Evolutionary conservation across 2,329 filamentous ascomycete species (phyloP).

Genomic region (Monosporascus sp.): DNA sequence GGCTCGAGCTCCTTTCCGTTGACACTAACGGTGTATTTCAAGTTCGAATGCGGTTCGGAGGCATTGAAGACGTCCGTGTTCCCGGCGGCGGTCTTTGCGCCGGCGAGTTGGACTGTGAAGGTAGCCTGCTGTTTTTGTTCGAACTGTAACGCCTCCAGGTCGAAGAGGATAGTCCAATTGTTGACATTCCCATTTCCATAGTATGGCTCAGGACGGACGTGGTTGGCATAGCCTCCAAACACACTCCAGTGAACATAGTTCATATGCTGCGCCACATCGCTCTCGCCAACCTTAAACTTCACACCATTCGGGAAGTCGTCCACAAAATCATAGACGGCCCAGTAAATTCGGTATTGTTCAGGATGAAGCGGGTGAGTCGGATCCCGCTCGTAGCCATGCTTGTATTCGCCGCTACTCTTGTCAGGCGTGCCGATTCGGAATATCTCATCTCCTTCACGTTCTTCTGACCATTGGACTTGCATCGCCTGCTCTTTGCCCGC

Average conservation of each 20-base stretch:
- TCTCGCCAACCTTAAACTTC: slow-evolving; percentile 50
- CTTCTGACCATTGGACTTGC: slow-evolving; percentile 43
- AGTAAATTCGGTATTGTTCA: slow-evolving; percentile 57
- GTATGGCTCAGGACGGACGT: slow-evolving; percentile 35
- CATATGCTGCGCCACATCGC: slow-evolving; percentile 41
- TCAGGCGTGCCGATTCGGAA: slow-evolving; percentile 60
- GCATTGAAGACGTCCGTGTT: slow-evolving; percentile 56
- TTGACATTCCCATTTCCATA: slow-evolving; percentile 40
- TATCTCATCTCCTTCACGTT: slow-evolving; percentile 51
- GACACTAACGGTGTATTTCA: slow-evolving; percentile 40
- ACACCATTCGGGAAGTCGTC: slow-evolving; percentile 55
- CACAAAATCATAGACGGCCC: slow-evolving; percentile 53
- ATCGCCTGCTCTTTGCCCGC: slow-evolving; percentile 34
- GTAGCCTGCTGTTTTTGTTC: slow-evolving; percentile 41
- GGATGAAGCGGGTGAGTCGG: slow-evolving; percentile 43
- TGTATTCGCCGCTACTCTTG: slow-evolving; percentile 55
- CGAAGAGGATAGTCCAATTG: slow-evolving; percentile 55
- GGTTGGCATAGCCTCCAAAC: slow-evolving; percentile 51
- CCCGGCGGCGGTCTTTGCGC: slow-evolving; percentile 49
- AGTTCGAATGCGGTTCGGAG: slow-evolving; percentile 45
- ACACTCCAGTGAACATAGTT: slow-evolving; percentile 65
- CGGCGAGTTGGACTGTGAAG: slow-evolving; percentile 58
- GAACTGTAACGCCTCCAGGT: slow-evolving; percentile 37
- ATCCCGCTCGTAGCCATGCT: slow-evolving; percentile 49
- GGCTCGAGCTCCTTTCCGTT: slow-evolving; percentile 39